Percentiles rank a stretch among this genome's conserved stretches.
phyloP scores from a whole-genome alignment of 2,329 filamentous ascomycete genomes.

The Neopestalotiopsis sp. region DNA sequence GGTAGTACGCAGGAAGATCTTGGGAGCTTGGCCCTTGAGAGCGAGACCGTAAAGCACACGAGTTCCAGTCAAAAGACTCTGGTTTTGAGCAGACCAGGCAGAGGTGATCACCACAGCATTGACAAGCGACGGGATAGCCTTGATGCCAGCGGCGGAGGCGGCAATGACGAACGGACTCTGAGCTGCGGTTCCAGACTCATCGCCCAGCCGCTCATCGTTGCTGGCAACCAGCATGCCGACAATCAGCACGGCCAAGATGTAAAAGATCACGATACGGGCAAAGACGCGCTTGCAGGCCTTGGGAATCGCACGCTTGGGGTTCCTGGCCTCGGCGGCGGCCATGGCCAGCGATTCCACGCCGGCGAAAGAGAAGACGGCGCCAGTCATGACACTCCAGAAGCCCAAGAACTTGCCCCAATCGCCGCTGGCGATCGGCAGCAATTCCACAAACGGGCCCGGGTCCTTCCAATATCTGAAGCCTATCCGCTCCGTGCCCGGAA shows the following conservation, averaged over 20 bases:
- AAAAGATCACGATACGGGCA: conserved; percentile 58
- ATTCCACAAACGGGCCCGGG: conserved; percentile 71
- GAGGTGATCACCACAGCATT: conserved; percentile 63
- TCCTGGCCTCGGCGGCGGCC: conserved; percentile 60
- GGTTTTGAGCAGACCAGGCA: conserved; percentile 62
- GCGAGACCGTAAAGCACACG: conserved; percentile 62
- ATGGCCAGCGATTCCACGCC: conserved; percentile 59
- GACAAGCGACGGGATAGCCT: conserved; percentile 59
- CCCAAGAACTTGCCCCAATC: conserved; percentile 67
- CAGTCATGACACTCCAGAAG: conserved; percentile 57
- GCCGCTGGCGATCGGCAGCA: conserved; percentile 56
- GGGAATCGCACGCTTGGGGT: conserved; percentile 53
- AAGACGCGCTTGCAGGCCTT: conserved; percentile 64
- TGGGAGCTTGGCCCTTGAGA: conserved; percentile 56
- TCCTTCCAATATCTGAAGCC: conserved; percentile 75
- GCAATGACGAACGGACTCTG: conserved; percentile 57
- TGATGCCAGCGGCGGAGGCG: conserved; percentile 58
- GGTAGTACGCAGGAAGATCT: conserved; percentile 59
- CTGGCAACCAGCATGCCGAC: conserved; percentile 62
- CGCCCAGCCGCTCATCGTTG: conserved; percentile 50
- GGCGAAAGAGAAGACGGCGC: conserved; percentile 52
- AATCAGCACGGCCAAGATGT: conserved; percentile 57
- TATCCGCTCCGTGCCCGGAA: conserved; percentile 61
- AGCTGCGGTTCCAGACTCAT: conserved; percentile 47
- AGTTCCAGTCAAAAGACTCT: conserved; percentile 60